Percentiles rank a stretch among this genome's conserved stretches.
Conservation (phyloP, 1,139 yeast species). For the Geotrichum carabidarum region DNA sequence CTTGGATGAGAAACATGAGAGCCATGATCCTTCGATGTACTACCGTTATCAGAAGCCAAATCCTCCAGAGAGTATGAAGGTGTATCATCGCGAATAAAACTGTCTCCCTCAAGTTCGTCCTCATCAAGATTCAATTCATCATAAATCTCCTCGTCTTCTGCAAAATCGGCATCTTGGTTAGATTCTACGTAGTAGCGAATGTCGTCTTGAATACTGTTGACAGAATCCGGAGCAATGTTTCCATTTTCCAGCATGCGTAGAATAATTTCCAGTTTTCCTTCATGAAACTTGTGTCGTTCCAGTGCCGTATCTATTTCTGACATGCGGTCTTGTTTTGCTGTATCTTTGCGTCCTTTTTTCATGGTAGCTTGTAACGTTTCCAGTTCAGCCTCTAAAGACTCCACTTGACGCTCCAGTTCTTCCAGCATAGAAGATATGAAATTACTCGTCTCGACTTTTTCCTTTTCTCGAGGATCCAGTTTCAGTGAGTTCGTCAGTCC, state of each 20-base stretch:
- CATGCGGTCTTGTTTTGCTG: slow-evolving; percentile 50
- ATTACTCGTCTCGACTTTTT: slow-evolving; percentile 67
- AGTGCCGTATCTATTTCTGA: slow-evolving; percentile 59
- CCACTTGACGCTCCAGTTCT: slow-evolving; percentile 78
- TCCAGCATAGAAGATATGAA: slow-evolving; percentile 74
- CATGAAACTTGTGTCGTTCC: slow-evolving; percentile 78
- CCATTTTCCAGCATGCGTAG: slow-evolving; percentile 78
- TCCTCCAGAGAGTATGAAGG: slow-evolving; percentile 35
- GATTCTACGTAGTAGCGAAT: slow-evolving; percentile 91
- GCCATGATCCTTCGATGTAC: slow-evolving; percentile 5
- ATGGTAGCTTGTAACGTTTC: slow-evolving; percentile 52
- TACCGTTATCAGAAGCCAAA: slow-evolving; percentile 36
- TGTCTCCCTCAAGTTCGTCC: slow-evolving; percentile 46
- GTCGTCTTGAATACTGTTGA: slow-evolving; percentile 81
- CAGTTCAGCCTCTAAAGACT: slow-evolving; percentile 69
- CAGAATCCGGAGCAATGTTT: slow-evolving; percentile 71
- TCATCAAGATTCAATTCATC: slow-evolving; percentile 79
- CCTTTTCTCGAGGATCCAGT: slow-evolving; percentile 74
- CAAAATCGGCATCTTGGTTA: slow-evolving; percentile 92
- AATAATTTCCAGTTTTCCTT: slow-evolving; percentile 69
- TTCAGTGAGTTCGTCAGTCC: slow-evolving; percentile 71
- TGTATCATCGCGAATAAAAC: slow-evolving; percentile 33
- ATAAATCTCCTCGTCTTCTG: slow-evolving; percentile 90
- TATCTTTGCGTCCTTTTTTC: slow-evolving; percentile 57
- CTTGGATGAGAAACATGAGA: background rate